These are phyloP conservation scores for Sporobolomyces roseus DNA, from an alignment of 768 basidiomycete species.

Conservation along the genomic window DNA sequence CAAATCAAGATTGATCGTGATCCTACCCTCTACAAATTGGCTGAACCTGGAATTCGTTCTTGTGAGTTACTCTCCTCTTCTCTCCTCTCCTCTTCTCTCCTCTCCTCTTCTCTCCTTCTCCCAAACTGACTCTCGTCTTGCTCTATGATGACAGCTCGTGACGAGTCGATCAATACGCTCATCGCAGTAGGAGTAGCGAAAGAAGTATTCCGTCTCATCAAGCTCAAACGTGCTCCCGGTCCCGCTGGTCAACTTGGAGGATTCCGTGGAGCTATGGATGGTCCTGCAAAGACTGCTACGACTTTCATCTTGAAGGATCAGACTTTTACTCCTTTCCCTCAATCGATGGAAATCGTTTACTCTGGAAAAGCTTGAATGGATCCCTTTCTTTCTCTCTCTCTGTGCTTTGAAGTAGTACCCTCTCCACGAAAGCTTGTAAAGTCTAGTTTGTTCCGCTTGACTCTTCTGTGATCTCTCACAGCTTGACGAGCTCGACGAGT, in stretches of 20 bases:
- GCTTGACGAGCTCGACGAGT: no score
- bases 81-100: no score
- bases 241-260: not conserved
- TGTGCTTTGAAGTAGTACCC: no score
- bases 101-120: no score
- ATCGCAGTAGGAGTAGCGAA: not conserved
- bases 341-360: no score
- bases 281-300: not conserved
- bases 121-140: not conserved
- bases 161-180: constrained; percentile 6
- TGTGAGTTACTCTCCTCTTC: not conserved
- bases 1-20: constrained; percentile 3
- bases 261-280: not conserved
- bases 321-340: not conserved
- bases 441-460: no score
- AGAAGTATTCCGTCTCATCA: not conserved
- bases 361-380: no score
- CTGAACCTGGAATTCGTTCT: not conserved
- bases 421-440: no score
- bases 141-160: not conserved
- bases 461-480: no score
- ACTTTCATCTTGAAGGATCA: not conserved
- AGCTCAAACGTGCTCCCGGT: not conserved
- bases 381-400: no score
- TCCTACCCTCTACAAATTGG: not conserved